A percentile compares a stretch with the other conserved stretches of the same genome.
These are phyloP conservation scores for Magnolia changhungtana DNA, from an alignment of 164 flowering plant genomes.

Conservation along the genomic window DNA sequence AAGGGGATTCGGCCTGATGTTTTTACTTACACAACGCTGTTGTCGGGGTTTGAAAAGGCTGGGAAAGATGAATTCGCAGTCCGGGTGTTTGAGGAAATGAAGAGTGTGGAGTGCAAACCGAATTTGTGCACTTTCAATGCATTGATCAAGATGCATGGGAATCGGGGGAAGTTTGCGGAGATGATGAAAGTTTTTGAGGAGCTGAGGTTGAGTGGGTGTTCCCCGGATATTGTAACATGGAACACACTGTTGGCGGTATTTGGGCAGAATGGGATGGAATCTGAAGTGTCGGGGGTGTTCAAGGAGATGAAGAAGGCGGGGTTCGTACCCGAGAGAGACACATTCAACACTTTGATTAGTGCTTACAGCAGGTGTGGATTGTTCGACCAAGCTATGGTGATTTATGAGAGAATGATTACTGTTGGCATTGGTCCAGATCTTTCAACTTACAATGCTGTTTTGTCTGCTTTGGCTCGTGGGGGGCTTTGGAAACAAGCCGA, in stretches of 20 bases:
- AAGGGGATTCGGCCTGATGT: slow-evolving; percentile 83
- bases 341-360: slow-evolving; percentile 82
- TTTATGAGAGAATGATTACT: slow-evolving; percentile 67
- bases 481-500: slow-evolving; percentile 91
- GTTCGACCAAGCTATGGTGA: slow-evolving; percentile 72
- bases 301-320: slow-evolving; percentile 95
- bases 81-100: slow-evolving; percentile 80
- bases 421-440: slow-evolving; percentile 75
- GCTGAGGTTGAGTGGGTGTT: slow-evolving; percentile 48
- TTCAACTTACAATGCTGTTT: slow-evolving; percentile 85
- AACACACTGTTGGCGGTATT: slow-evolving; percentile 81
- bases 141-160: slow-evolving; percentile 89
- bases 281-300: slow-evolving; percentile 81
- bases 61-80: slow-evolving; percentile 86
- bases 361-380: slow-evolving; percentile 82
- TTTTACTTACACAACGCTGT: slow-evolving; percentile 78
- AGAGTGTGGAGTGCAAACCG: slow-evolving; percentile 62
- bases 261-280: slow-evolving; percentile 90
- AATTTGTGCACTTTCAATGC: slow-evolving; percentile 92
- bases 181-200: slow-evolving; percentile 91
- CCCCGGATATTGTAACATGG: slow-evolving; percentile 93
- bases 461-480: slow-evolving; percentile 86
- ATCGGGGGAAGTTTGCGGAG: slow-evolving; percentile 68
- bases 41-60: slow-evolving; percentile 84
- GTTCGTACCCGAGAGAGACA: slow-evolving; percentile 86